Conservation (phyloP, 2,329 filamentous ascomycete species). For the Trichoderma harzianum region DNA sequence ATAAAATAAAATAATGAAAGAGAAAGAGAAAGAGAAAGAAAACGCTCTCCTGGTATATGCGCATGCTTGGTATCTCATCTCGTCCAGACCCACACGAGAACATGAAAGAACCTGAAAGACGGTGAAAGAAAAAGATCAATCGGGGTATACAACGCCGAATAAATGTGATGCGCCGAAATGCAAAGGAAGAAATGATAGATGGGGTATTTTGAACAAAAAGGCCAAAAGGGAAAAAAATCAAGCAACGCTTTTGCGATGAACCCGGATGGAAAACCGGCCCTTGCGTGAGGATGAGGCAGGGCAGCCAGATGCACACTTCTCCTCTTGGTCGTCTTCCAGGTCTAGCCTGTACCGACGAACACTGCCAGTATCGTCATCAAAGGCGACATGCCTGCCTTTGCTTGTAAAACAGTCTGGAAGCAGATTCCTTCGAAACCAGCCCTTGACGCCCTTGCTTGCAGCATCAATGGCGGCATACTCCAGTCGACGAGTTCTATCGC, state of each 20-base stretch:
- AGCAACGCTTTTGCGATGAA: slow-evolving; percentile 27
- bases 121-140: neutral
- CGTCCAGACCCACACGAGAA: slow-evolving; percentile 3
- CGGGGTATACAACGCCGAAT: slow-evolving; percentile 37
- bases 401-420: slow-evolving; percentile 61
- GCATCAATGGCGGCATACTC: slow-evolving; percentile 67
- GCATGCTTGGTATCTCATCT: slow-evolving; percentile 8
- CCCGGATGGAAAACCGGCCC: slow-evolving; percentile 30
- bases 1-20: neutral
- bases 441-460: slow-evolving; percentile 56
- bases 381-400: slow-evolving; percentile 47
- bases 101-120: neutral
- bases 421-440: slow-evolving; percentile 56
- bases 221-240: neutral
- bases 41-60: slow-evolving; percentile 9
- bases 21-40: neutral
- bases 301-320: slow-evolving; percentile 23
- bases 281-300: slow-evolving; percentile 22
- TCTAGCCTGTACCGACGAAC: slow-evolving; percentile 61
- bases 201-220: neutral
- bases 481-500: slow-evolving; percentile 57
- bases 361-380: slow-evolving; percentile 61
- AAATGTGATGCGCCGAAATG: slow-evolving; percentile 29
- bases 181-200: slow-evolving; percentile 22
- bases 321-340: slow-evolving; percentile 44